Evolutionary conservation across 306 rosid species (phyloP).

Genomic region (Acacia confusa): DNA sequence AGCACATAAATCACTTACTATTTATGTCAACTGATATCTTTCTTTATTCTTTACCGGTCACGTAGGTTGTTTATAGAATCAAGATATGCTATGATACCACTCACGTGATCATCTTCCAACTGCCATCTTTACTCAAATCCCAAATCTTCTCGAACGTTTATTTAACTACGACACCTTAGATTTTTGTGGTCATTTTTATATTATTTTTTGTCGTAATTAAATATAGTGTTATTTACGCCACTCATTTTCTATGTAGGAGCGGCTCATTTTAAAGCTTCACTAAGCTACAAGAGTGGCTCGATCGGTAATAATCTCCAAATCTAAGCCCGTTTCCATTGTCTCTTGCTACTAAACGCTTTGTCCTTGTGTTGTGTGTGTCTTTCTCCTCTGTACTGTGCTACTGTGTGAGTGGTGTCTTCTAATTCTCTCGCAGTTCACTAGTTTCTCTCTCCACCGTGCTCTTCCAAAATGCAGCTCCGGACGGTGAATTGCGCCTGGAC

Average conservation of each 20-base stretch:
- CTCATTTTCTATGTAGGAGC: background rate
- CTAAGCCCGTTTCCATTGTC: background rate
- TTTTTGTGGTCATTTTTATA: background rate
- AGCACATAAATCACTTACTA: too few relatives aligned
- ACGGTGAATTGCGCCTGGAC: background rate
- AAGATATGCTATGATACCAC: slow-evolving; percentile 21
- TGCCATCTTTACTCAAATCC: slow-evolving; percentile 30
- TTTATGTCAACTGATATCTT: too few relatives aligned
- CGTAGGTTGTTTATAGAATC: background rate
- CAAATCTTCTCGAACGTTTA: slow-evolving; percentile 28
- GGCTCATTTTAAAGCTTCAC: background rate
- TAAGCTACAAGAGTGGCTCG: slow-evolving; percentile 25
- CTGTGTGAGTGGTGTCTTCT: background rate
- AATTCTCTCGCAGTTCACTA: background rate
- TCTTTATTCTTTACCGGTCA: slow-evolving; percentile 14
- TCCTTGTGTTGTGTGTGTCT: background rate
- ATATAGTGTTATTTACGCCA: background rate
- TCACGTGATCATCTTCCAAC: slow-evolving; percentile 48
- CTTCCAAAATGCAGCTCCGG: slow-evolving; percentile 49
- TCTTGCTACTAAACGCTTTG: background rate
- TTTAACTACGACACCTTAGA: background rate
- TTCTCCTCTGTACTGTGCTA: background rate
- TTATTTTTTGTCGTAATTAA: background rate
- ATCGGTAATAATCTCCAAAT: slow-evolving; percentile 41
- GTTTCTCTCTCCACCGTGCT: background rate